Conservation (phyloP, 1,139 yeast species). For the Martiniozyma asiatica region DNA sequence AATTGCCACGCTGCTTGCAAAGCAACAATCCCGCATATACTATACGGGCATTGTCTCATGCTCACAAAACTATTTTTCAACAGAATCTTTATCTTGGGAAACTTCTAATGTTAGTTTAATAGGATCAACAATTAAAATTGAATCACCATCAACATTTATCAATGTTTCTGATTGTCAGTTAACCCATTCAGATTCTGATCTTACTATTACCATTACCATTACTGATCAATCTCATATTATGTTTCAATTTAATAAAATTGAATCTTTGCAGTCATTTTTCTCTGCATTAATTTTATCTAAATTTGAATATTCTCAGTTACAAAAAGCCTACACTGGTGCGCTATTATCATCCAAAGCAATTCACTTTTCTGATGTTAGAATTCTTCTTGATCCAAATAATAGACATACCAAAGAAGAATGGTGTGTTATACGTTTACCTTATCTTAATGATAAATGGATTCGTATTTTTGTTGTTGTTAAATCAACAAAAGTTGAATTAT, state of each 20-base stretch:
- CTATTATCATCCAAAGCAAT: conserved; percentile 43
- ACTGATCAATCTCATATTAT: conserved; percentile 26
- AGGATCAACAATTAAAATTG: too few relatives aligned
- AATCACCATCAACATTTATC: too few relatives aligned
- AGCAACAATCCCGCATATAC: too few relatives aligned
- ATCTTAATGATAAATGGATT: conserved; percentile 42
- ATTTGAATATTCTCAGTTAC: conserved; percentile 38
- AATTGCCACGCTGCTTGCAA: too few relatives aligned
- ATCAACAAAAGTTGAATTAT: conserved; percentile 38
- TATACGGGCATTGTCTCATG: too few relatives aligned
- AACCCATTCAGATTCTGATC: too few relatives aligned
- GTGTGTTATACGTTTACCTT: conserved; percentile 47
- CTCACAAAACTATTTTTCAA: too few relatives aligned
- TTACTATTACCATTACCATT: too few relatives aligned
- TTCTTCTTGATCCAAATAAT: conserved; percentile 35
- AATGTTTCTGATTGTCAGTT: too few relatives aligned
- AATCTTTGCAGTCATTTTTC: conserved; percentile 32
- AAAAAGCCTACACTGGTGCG: conserved; percentile 48
- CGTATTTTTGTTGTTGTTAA: conserved; percentile 34
- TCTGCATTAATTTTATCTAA: conserved; percentile 36
- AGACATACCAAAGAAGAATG: conserved; percentile 36
- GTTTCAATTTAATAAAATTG: conserved; percentile 25
- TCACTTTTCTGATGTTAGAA: conserved; percentile 40
- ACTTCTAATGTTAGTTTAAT: too few relatives aligned
- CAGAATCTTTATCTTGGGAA: too few relatives aligned